Base-by-base conservation (phyloP, 2,329 filamentous ascomycete species). In the Fusarium albidum region DNA sequence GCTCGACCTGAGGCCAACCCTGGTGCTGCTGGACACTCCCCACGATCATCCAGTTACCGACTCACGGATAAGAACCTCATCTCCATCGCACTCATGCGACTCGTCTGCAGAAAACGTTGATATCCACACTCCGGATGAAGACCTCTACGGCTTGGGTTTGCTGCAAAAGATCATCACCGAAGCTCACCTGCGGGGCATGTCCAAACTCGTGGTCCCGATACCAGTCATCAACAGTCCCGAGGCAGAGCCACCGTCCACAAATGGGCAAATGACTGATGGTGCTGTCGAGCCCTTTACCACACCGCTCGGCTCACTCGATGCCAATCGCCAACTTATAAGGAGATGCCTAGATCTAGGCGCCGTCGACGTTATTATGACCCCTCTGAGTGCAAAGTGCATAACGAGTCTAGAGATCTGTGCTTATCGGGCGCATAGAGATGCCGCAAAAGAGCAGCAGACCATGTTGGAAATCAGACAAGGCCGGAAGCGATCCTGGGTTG, bases 401-500 rank as follows among this genome's bases (percentile, higher is more conserved):
- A 87, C 90, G 53, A 87, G 88, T 26, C 79, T 96, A 43, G 87
- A 90, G 55, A 86, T 95, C 13, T 92, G 94, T 70, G 92, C 90
- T 37, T 96, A 96, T 75, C 87, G 89, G 65, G 86, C 89, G 39
- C 89, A 91, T 68, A 90, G 90, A 71, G 87, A 92, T 65, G 88
- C 90, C 17, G 80, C 84, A 28, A 86, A 84, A 67, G 89, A 93
- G 67, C 87, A 92, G 68, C 82, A 88, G 53, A 84, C 86, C 14
- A 82, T 92, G 56, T 70, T 92, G 50, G 88, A 90, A 54, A 79
- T 89, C 53, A 89, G 88, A 68, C 86, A 88, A 63, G 86, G 88
- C 37, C 84, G 92, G 49, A 96, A 96, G 73, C 85, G 92, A 46
- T 96, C 93, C 0, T 96, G 93, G 93, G 92, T 96, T 34, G 92